Evolutionary conservation across 805 yeast species (phyloP).

Genomic region (Brettanomyces anomalus): DNA sequence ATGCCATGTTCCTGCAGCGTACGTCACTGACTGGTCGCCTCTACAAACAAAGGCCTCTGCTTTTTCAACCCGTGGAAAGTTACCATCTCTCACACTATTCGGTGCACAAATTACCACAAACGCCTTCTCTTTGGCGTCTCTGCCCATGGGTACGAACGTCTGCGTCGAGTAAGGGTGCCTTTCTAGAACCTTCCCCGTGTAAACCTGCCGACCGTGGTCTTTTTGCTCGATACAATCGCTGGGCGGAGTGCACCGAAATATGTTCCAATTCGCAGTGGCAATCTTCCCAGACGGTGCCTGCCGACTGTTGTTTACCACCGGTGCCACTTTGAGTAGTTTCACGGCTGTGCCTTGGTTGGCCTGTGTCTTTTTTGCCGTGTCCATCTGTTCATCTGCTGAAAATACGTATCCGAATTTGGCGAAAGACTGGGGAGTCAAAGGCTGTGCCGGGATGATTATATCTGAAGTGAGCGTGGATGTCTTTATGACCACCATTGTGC

Average conservation of each 20-base stretch:
- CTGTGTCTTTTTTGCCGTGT: constrained; percentile 31
- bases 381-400: constrained; percentile 67
- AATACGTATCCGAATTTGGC: constrained; percentile 67
- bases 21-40: constrained; percentile 86
- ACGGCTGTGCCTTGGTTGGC: constrained; percentile 96
- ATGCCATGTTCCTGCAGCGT: constrained; percentile 85
- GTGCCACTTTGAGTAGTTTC: constrained; percentile 66
- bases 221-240: constrained; percentile 32
- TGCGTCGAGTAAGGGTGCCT: constrained; percentile 87
- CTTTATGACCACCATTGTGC: constrained; percentile 1
- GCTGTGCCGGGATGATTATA: background rate
- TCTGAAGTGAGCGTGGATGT: background rate
- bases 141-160: constrained; percentile 88
- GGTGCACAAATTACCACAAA: constrained; percentile 79
- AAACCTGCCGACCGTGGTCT: constrained; percentile 17
- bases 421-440: constrained; percentile 57
- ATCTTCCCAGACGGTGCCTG: constrained; percentile 35
- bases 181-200: constrained; percentile 64
- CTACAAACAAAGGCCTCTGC: constrained; percentile 62
- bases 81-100: constrained; percentile 29
- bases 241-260: constrained; percentile 77
- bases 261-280: constrained; percentile 67
- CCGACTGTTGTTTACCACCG: constrained; percentile 44
- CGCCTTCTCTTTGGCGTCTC: constrained; percentile 35
- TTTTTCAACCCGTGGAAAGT: constrained; percentile 52